A percentile compares a stretch with the other conserved stretches of the same genome.
Conservation (phyloP, 2,329 filamentous ascomycete species). For the Taxawa tesnikishii region DNA sequence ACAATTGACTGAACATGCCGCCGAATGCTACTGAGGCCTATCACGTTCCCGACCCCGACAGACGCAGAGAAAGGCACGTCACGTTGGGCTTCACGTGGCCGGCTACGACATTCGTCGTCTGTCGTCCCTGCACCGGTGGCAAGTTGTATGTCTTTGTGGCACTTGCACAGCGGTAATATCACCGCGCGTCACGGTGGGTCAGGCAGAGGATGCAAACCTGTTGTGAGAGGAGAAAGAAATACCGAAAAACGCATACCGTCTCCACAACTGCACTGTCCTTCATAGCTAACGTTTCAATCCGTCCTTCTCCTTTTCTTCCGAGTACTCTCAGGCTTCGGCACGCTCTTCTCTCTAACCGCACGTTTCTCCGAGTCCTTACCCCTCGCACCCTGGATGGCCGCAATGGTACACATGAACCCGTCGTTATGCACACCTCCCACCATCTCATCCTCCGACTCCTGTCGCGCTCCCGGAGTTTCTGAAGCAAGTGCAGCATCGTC, state of each 20-base stretch:
- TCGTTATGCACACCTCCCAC: slow-evolving; percentile 55
- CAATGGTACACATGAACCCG: slow-evolving; percentile 45
- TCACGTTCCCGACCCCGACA: too few relatives aligned
- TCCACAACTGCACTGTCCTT: not conserved
- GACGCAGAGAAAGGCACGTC: too few relatives aligned
- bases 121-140: too few relatives aligned
- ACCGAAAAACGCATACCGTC: too few relatives aligned
- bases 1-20: too few relatives aligned
- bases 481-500: too few relatives aligned
- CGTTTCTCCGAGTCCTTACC: slow-evolving; percentile 2
- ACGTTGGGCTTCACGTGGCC: too few relatives aligned
- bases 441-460: slow-evolving; percentile 38
- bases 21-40: too few relatives aligned
- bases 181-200: not conserved
- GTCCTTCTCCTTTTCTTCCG: not conserved
- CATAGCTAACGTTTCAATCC: not conserved
- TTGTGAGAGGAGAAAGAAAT: not conserved
- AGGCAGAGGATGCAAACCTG: not conserved
- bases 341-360: slow-evolving; percentile 1
- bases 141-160: too few relatives aligned
- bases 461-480: too few relatives aligned
- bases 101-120: too few relatives aligned
- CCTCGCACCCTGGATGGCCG: slow-evolving; percentile 1
- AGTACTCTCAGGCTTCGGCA: not conserved
- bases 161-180: too few relatives aligned